Evolutionary conservation across 495 filamentous ascomycete species (phyloP), one percentile per base, ranked within the genome.

Genomic region (Neurospora sp.): DNA sequence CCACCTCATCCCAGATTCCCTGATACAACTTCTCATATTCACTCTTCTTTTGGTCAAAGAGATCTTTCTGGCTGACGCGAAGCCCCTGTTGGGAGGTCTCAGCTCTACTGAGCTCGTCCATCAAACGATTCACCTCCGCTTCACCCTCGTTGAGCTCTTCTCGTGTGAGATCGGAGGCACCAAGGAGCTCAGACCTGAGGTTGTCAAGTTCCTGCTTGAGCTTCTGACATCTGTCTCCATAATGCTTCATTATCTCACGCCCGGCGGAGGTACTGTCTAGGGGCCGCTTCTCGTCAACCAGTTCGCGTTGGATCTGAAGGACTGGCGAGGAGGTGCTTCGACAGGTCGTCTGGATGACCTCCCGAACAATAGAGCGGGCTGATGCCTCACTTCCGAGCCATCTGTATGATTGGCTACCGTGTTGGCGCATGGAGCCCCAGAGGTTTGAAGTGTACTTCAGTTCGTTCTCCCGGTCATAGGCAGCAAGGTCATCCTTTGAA

Each of bases 241-340:
- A 62, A 16, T 8, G 27, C 23, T 4, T 35, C 54, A 62, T 16
- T 2, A 35, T 5, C 6, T 16, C 12, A 14, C 46, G 70, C 3
- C 82, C 83, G 6, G 79, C 84, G 12, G 70, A 74, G 5, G 84
- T 85, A 31, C 82, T 69, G 41, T 76, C 75, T 4, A 85, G 75
- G 1, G 69, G 41, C 69, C 75, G 77, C 3, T 75, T 70, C 3
- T 80, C 20, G 59, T 80, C 74, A 16, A 83, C 79, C 66, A 85
- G 73, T 71, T 85, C 78, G 44, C 73, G 66, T 71, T 86, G 84
- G 54, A 86, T 84, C 18, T 79, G 74, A 38, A 83, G 72, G 12
- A 62, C 54, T 8, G 54, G 54, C 2, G 9, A 4, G 11, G 12
- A 31, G 12, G 23, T 31, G 27, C 20, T 62, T 31, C 5, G 54